Base-by-base conservation (phyloP, 495 filamentous ascomycete genomes). In the Pyrenula aspistea region DNA sequence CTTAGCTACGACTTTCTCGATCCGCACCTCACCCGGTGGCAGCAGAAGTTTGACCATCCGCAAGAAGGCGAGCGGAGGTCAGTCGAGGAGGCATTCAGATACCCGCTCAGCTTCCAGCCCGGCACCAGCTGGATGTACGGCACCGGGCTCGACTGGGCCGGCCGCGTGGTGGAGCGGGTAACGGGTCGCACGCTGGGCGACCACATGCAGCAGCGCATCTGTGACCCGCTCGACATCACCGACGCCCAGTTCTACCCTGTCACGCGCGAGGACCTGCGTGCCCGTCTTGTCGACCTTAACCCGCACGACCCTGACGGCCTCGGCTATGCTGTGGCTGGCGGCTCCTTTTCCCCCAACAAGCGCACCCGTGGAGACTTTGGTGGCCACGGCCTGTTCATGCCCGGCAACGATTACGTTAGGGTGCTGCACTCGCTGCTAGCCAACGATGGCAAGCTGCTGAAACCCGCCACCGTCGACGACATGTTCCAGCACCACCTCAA, bases 401-500 rank as follows among this genome's bases (percentile, higher is more conserved):
- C 71, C 0, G 72, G 76, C 2, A 60, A 49, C 12, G 76, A 77
- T 53, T 82, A 76, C 56, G 61, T 70, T 23, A 80, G 74, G 59
- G 61, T 84, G 10, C 63, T 84, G 53, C 70, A 67, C 19, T 72
- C 69, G 19, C 8, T 83, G 1, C 60, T 85, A 20, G 55, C 54
- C 1, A 68, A 72, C 56, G 74, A 80, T 62, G 72, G 66, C 31
- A 67, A 67, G 48, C 42, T 82, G 10, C 62, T 82, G 2, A 67
- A 68, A 51, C 54, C 63, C n/a, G 58, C 58, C 22, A 50, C 71
- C 19, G 70, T 73, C 15, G 69, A 74, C 4, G 63, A 70, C 57
- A 78, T 85, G 68, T 83, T 84, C 62, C 58, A 64, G 22, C 68
- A 76, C 36, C 77, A 79, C 54, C 64, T 83, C 25, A 61, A 69